phyloP scores from a whole-genome alignment of 768 basidiomycete species.

The Psilocybe tampanensis region DNA sequence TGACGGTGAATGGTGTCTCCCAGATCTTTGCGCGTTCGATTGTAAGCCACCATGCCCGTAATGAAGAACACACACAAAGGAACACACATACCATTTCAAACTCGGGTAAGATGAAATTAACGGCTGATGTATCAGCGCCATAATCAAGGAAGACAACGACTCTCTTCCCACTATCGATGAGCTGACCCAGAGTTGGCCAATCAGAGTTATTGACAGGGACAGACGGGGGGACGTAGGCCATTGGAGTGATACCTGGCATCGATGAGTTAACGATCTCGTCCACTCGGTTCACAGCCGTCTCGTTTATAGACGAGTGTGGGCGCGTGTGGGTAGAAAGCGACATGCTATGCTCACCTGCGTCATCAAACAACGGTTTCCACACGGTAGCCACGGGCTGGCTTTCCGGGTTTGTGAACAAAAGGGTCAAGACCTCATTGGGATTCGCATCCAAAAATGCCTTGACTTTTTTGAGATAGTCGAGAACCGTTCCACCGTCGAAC shows the following conservation, averaged over 20 bases:
- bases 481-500: slow-evolving; percentile 56
- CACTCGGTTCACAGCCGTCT: background rate
- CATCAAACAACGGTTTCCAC: slow-evolving; percentile 57
- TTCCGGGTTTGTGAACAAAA: slow-evolving; percentile 71
- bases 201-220: slow-evolving; percentile 42
- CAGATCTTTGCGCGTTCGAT: slow-evolving; percentile 57
- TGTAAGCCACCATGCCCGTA: background rate
- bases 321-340: background rate
- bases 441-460: slow-evolving; percentile 59
- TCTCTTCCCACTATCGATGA: slow-evolving; percentile 61
- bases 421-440: slow-evolving; percentile 65
- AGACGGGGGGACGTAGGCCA: slow-evolving; percentile 54
- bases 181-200: slow-evolving; percentile 68
- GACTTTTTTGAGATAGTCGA: slow-evolving; percentile 52
- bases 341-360: slow-evolving; percentile 38
- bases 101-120: slow-evolving; percentile 57
- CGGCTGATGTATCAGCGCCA: slow-evolving; percentile 40
- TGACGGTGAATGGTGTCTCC: slow-evolving; percentile 58
- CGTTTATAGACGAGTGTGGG: too few relatives aligned
- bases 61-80: background rate
- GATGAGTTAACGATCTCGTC: background rate
- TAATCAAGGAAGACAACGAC: slow-evolving; percentile 66
- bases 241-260: slow-evolving; percentile 40
- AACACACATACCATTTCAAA: slow-evolving; percentile 47
- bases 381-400: slow-evolving; percentile 45